These are phyloP conservation scores for Saksenaea oblongispora DNA, from an alignment of 371 early-diverging fungal genomes.

Conservation along the genomic window DNA sequence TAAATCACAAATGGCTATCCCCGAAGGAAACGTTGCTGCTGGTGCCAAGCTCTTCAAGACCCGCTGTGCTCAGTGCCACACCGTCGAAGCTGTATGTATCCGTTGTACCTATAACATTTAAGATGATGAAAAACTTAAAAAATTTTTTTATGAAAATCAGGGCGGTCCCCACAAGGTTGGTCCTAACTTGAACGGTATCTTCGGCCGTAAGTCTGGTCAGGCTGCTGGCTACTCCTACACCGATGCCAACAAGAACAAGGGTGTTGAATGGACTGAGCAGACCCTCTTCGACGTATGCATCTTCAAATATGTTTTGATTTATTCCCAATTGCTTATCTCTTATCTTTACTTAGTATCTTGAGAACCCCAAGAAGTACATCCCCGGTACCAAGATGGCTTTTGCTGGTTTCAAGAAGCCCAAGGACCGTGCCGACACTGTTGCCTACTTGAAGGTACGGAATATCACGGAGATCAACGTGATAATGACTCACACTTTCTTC, in stretches of 20 bases:
- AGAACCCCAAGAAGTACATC: slow-evolving; percentile 98
- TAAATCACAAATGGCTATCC: slow-evolving; percentile 20
- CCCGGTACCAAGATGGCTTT: slow-evolving; percentile 98
- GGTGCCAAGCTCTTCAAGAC: slow-evolving; percentile 99
- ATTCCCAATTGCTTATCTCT: not conserved
- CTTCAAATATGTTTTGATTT: not conserved
- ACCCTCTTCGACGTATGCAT: slow-evolving; percentile 67
- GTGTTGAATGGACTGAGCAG: slow-evolving; percentile 86
- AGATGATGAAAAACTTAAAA: not conserved
- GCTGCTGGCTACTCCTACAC: slow-evolving; percentile 92
- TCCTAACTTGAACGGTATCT: slow-evolving; percentile 94
- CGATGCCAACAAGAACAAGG: slow-evolving; percentile 89
- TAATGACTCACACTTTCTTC: not conserved
- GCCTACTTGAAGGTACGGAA: slow-evolving; percentile 83
- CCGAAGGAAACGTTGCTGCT: slow-evolving; percentile 52
- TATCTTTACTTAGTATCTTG: slow-evolving; percentile 70
- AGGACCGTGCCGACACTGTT: slow-evolving; percentile 87
- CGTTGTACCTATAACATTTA: not conserved
- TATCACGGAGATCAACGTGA: slow-evolving; percentile 19
- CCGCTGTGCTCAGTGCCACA: slow-evolving; percentile 98
- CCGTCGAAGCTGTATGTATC: slow-evolving; percentile 77
- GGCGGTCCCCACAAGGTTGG: slow-evolving; percentile 94
- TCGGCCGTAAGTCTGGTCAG: slow-evolving; percentile 88
- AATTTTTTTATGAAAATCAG: slow-evolving; percentile 27
- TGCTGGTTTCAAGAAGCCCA: slow-evolving; percentile 97